Percentiles rank a stretch among this genome's conserved stretches.
phyloP scores from a whole-genome alignment of 164 flowering plant genomes.

The Magnolia kwangsiensis region DNA sequence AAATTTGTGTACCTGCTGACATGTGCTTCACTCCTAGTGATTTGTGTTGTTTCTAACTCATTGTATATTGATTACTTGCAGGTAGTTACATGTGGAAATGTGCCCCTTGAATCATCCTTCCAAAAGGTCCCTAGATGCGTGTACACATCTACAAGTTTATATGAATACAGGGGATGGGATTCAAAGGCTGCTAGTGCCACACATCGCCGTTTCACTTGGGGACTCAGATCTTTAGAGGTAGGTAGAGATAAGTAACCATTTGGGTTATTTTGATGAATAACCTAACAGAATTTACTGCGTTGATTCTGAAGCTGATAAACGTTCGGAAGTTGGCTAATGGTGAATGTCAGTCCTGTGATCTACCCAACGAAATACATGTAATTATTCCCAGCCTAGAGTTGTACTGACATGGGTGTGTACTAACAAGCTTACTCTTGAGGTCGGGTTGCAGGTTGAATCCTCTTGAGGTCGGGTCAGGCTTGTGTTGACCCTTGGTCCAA shows the following conservation, averaged over 20 bases:
- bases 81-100: slow-evolving; percentile 99
- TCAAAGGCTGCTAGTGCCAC: slow-evolving; percentile 83
- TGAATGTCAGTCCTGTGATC: too few relatives aligned
- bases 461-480: too few relatives aligned
- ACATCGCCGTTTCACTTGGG: slow-evolving; percentile 98
- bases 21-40: neutral
- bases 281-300: too few relatives aligned
- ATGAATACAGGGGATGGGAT: slow-evolving; percentile 95
- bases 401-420: too few relatives aligned
- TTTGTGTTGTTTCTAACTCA: neutral
- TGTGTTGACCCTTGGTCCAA: too few relatives aligned
- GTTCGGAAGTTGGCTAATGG: too few relatives aligned
- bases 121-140: slow-evolving; percentile 84
- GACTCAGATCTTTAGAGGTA: slow-evolving; percentile 82
- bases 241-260: slow-evolving; percentile 11
- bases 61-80: slow-evolving; percentile 21
- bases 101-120: slow-evolving; percentile 89
- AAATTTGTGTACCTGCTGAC: too few relatives aligned
- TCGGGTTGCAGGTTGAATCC: too few relatives aligned
- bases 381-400: too few relatives aligned
- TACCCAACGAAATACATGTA: too few relatives aligned
- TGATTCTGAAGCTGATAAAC: too few relatives aligned
- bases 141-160: slow-evolving; percentile 84
- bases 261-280: neutral
- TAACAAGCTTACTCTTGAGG: too few relatives aligned